A percentile compares a stretch with the other conserved stretches of the same genome.
Evolutionary conservation across 495 filamentous ascomycete species (phyloP).

Genomic region (Parathielavia hyrcaniae): DNA sequence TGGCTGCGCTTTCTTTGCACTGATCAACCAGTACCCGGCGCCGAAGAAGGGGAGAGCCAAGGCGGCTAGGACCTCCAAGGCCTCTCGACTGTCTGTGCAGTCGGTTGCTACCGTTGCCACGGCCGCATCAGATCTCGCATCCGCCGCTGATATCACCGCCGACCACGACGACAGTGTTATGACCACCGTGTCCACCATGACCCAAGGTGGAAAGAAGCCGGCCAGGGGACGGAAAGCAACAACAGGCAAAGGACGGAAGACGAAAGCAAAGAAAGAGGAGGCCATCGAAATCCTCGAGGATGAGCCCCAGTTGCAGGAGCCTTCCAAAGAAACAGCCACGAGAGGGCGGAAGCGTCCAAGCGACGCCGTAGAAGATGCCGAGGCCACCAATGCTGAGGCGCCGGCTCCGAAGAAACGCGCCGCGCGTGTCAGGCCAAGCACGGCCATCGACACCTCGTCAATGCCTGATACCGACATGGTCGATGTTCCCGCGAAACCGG

Average conservation of each 20-base stretch:
- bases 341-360: conserved; percentile 62
- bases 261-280: conserved; percentile 56
- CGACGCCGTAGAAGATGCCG: conserved; percentile 50
- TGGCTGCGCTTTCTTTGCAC: conserved; percentile 73
- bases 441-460: conserved; percentile 21
- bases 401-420: conserved; percentile 63
- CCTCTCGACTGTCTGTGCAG: conserved; percentile 64
- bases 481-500: conserved; percentile 26
- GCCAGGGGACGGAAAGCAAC: conserved; percentile 36
- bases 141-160: conserved; percentile 43
- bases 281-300: conserved; percentile 45
- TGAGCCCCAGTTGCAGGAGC: conserved; percentile 36
- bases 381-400: conserved; percentile 36
- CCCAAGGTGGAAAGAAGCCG: conserved; percentile 47
- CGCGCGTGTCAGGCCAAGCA: conserved; percentile 44
- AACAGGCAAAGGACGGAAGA: conserved; percentile 41
- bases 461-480: conserved; percentile 34
- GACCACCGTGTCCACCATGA: conserved; percentile 52
- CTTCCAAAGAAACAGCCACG: conserved; percentile 32
- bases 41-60: conserved; percentile 52
- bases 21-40: conserved; percentile 40
- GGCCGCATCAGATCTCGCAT: conserved; percentile 44
- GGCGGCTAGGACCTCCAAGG: conserved; percentile 55
- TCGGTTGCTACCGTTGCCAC: conserved; percentile 55
- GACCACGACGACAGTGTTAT: conserved; percentile 66